These are phyloP conservation scores for Stephania japonica DNA, from an alignment of 164 flowering plant species.

Conservation along the genomic window DNA sequence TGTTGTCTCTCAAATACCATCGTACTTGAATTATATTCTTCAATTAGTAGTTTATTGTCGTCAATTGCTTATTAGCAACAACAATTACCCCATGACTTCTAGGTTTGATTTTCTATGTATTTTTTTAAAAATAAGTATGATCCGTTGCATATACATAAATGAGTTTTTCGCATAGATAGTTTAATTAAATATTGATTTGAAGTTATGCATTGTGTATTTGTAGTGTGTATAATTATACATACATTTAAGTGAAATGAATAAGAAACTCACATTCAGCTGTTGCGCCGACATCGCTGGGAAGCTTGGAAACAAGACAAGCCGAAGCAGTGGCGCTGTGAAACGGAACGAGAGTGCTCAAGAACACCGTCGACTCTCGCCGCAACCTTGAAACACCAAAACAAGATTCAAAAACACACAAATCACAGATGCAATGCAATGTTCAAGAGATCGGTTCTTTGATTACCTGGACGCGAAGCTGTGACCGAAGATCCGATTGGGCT, in stretches of 20 bases:
- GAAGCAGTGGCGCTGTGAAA: conserved; percentile 39
- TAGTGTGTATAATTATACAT: no score
- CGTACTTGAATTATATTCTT: no score
- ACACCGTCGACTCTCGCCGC: conserved; percentile 27
- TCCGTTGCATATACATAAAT: no score
- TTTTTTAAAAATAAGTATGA: no score
- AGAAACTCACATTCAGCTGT: conserved; percentile 25
- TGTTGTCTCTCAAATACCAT: no score
- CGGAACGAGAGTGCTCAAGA: conserved; percentile 33
- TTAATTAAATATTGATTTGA: no score
- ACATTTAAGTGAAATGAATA: neutral
- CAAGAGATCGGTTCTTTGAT: neutral
- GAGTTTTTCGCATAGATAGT: no score
- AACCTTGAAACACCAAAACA: conserved; percentile 19
- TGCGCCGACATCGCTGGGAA: conserved; percentile 24
- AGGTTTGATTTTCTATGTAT: no score
- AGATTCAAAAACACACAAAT: neutral
- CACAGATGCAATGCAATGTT: neutral
- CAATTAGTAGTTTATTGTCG: no score
- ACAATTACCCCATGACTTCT: no score
- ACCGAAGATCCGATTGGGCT: conserved; percentile 15
- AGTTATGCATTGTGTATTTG: no score
- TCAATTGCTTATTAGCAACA: no score
- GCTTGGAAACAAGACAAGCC: conserved; percentile 44
- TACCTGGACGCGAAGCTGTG: conserved; percentile 11